phyloP scores from a whole-genome alignment of 2,329 filamentous ascomycete species.

The Fusarium sambucinum region DNA sequence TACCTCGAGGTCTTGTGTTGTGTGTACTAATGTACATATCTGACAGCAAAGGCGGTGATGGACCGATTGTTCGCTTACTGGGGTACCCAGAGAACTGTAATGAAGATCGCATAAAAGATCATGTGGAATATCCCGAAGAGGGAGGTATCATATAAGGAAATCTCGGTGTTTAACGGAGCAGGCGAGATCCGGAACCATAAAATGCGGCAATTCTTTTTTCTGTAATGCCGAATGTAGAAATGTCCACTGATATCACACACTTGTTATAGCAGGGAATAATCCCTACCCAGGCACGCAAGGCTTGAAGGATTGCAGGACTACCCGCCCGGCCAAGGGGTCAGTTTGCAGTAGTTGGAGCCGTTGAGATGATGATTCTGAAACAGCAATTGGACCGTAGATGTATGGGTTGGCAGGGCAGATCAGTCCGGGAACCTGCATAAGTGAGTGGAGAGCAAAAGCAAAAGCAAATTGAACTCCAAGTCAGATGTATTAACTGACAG shows the following conservation, averaged over 20 bases:
- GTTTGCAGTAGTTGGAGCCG: slow-evolving; percentile 22
- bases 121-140: background rate
- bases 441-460: slow-evolving; percentile 4
- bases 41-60: background rate
- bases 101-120: slow-evolving; percentile 7
- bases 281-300: slow-evolving; percentile 2
- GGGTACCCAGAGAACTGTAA: background rate
- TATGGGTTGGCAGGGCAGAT: slow-evolving; percentile 32
- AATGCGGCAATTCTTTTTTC: slow-evolving; percentile 19
- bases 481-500: background rate
- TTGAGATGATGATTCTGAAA: slow-evolving; percentile 31
- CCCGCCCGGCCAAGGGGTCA: slow-evolving; percentile 16
- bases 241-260: slow-evolving; percentile 19
- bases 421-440: slow-evolving; percentile 36
- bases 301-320: slow-evolving; percentile 11
- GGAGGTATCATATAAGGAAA: background rate
- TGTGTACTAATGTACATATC: background rate
- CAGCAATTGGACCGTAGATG: slow-evolving; percentile 24
- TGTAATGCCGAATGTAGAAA: slow-evolving; percentile 5
- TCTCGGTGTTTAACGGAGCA: slow-evolving; percentile 4
- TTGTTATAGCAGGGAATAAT: slow-evolving; percentile 17
- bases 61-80: background rate
- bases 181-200: slow-evolving; percentile 6
- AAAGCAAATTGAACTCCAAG: background rate
- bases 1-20: slow-evolving; percentile 3